phyloP scores from a whole-genome alignment of 2,329 filamentous ascomycete genomes.

The Epichloe scottii region DNA sequence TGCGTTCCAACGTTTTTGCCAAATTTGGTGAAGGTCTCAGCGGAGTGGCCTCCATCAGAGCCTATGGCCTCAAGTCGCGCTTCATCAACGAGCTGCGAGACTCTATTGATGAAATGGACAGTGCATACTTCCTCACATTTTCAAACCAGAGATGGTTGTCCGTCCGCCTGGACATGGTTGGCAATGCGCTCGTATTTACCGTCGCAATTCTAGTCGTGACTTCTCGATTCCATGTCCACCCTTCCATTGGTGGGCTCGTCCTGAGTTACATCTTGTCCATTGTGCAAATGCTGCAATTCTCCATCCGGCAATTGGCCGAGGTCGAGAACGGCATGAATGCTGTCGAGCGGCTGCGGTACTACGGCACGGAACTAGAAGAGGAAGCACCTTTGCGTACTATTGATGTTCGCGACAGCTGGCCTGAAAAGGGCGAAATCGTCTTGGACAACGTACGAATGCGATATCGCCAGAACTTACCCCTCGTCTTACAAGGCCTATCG shows the following conservation, averaged over 20 bases:
- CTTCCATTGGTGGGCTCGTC: conserved; percentile 76
- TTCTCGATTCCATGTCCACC: conserved; percentile 71
- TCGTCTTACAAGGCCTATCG: conserved; percentile 57
- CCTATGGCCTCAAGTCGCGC: conserved; percentile 68
- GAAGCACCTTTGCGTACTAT: conserved; percentile 73
- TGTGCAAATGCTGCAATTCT: conserved; percentile 93
- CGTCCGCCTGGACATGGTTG: conserved; percentile 71
- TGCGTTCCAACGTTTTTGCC: conserved; percentile 79
- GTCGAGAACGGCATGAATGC: conserved; percentile 98
- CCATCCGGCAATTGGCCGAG: conserved; percentile 83
- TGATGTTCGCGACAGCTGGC: conserved; percentile 66
- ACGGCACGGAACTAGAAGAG: conserved; percentile 74
- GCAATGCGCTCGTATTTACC: conserved; percentile 73
- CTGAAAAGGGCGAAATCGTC: conserved; percentile 68
- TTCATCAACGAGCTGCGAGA: conserved; percentile 59
- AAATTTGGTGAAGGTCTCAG: conserved; percentile 83
- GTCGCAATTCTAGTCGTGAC: conserved; percentile 87
- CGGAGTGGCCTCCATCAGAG: conserved; percentile 73
- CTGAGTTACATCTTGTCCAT: conserved; percentile 88
- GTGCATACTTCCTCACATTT: conserved; percentile 89
- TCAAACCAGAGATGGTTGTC: conserved; percentile 92
- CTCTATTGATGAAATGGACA: conserved; percentile 82
- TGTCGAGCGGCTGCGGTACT: conserved; percentile 83
- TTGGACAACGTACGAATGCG: conserved; percentile 70
- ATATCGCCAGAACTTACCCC: conserved; percentile 57